Base-by-base conservation (phyloP, 495 filamentous ascomycete species). In the Venustampulla echinocandica region DNA sequence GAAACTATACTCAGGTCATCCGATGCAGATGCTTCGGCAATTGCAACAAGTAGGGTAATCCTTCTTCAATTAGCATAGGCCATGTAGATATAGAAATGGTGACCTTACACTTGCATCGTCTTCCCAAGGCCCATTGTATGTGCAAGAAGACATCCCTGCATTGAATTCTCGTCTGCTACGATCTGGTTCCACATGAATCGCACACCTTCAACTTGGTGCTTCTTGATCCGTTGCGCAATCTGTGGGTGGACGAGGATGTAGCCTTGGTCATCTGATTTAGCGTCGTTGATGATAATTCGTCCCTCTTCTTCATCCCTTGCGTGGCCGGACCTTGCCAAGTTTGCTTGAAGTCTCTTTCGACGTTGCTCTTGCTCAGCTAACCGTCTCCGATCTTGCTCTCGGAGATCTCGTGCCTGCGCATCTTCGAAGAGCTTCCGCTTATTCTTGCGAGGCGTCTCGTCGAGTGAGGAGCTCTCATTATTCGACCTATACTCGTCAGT, bases 121-220 rank as follows among this genome's bases (percentile, higher is more conserved):
- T 97, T 97, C 11, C 90, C 90, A 13, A 97, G 63, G 1, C 90
- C 90, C 90, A 95, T 95, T 1, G 86, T 87, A 59, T 95, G 90
- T 1, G 90, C 87, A 22, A 97, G 73, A 2, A 96, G 68, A 55
- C 87, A 93, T 4, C 90, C 90, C 59, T 84, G 78, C 19, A 66
- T 67, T 2, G 18, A 15, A 4, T 53, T 38, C 10, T 44, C 35
- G 17, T 61, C 55, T 3, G 46, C 27, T 13, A 57, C 79, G 19
- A 95, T 60, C 47, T 93, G 82, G 48, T 85, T 77, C 88, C 90
- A 97, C 74, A 97, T 74, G 63, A 95, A 95, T 17, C 83, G 80
- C 39, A 95, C 76, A 3, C 90, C 90, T 1, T 72, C 55, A 50
- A 81, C 64, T 52, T 80, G 73, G 53, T 81, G 64, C 42, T 75